A percentile compares a stretch with the other conserved stretches of the same genome.
Conservation (phyloP, 2,329 filamentous ascomycete genomes). For the Fusarium hainanense region DNA sequence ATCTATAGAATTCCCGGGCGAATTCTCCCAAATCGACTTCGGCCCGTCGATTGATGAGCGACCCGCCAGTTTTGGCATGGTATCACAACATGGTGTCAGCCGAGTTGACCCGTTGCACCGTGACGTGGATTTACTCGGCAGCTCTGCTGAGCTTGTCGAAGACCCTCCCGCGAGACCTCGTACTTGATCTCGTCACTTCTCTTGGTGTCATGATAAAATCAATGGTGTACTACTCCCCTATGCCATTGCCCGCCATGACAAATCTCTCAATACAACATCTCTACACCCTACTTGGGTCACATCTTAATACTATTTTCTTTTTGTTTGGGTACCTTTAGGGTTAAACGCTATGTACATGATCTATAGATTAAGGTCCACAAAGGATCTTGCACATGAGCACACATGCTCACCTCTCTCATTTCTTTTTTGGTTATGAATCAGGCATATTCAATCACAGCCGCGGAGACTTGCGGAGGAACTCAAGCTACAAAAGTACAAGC, state of each 20-base stretch:
- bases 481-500: constrained; percentile 28
- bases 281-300: constrained; percentile 10
- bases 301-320: constrained; percentile 34
- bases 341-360: constrained; percentile 38
- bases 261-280: neutral
- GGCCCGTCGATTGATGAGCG: constrained; percentile 56
- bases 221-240: neutral
- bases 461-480: constrained; percentile 17
- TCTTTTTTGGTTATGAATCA: constrained; percentile 19
- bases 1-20: constrained; percentile 60
- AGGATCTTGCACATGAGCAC: constrained; percentile 28
- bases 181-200: constrained; percentile 26
- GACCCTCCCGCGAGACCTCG: constrained; percentile 46
- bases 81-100: constrained; percentile 68
- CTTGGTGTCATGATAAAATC: neutral
- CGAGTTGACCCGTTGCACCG: constrained; percentile 62
- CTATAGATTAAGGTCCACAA: constrained; percentile 40
- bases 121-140: constrained; percentile 61
- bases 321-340: constrained; percentile 6
- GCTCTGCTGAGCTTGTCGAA: constrained; percentile 67
- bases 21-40: constrained; percentile 57
- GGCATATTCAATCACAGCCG: constrained; percentile 23
- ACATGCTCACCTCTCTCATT: constrained; percentile 16
- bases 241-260: neutral
- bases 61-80: constrained; percentile 66